These are phyloP conservation scores for Coniferiporia weirii DNA, from an alignment of 1,284 basidiomycete genomes.

Conservation along the genomic window DNA sequence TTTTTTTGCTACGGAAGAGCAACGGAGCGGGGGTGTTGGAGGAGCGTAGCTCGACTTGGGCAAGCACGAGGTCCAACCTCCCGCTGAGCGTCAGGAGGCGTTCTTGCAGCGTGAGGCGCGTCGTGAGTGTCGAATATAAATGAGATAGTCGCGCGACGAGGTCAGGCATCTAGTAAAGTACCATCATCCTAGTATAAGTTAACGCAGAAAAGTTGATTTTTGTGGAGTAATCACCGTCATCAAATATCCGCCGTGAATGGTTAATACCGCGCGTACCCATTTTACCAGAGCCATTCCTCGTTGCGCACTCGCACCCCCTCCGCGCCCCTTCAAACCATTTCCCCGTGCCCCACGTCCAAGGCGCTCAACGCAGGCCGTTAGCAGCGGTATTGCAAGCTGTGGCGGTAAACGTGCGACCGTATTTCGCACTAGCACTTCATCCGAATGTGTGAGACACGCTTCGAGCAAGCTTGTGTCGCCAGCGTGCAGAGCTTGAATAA, in stretches of 20 bases:
- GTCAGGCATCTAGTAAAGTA: constrained; percentile 66
- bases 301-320: constrained; percentile 80
- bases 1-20: constrained; percentile 35
- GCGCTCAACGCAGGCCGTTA: constrained; percentile 87
- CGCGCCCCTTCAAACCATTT: constrained; percentile 72
- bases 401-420: constrained; percentile 87
- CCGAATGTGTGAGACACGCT: constrained; percentile 83
- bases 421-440: constrained; percentile 77
- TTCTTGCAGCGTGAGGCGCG: constrained; percentile 79
- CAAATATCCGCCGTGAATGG: constrained; percentile 87
- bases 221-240: constrained; percentile 72
- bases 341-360: constrained; percentile 75
- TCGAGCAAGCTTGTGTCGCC: constrained; percentile 87
- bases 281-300: constrained; percentile 77
- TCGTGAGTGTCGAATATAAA: constrained; percentile 79
- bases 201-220: constrained; percentile 10
- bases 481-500: constrained; percentile 96
- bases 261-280: constrained; percentile 88
- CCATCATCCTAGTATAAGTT: constrained; percentile 18
- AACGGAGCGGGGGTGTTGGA: constrained; percentile 55
- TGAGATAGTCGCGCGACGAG: constrained; percentile 78
- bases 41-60: constrained; percentile 86
- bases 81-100: constrained; percentile 84
- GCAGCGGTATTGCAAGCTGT: constrained; percentile 83
- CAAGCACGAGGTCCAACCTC: constrained; percentile 87